Conservation (phyloP, 2,329 filamentous ascomycete species). For the Ophiostoma sp. region DNA sequence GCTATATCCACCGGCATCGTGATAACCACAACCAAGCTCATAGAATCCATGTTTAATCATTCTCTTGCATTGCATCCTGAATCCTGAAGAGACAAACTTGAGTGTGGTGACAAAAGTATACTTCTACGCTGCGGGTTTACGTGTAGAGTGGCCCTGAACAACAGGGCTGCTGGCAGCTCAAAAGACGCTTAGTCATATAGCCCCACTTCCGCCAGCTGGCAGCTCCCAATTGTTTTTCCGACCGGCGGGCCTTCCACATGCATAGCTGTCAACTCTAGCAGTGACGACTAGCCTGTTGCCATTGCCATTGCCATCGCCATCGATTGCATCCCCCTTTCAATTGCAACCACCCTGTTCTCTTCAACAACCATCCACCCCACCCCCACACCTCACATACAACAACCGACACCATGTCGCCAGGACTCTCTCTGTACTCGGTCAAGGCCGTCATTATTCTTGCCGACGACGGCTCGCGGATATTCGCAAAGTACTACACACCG, state of each 20-base stretch:
- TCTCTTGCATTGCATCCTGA: not conserved
- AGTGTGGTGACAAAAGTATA: not conserved
- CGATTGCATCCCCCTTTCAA: not conserved
- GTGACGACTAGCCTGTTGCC: not conserved
- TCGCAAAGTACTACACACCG: conserved; percentile 83
- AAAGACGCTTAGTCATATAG: not conserved
- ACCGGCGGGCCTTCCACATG: conserved; percentile 21
- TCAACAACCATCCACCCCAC: conserved; percentile 10
- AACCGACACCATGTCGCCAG: conserved; percentile 28
- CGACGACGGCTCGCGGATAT: conserved; percentile 85
- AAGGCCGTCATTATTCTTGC: conserved; percentile 54
- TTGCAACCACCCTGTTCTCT: not conserved
- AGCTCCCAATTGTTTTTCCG: conserved; percentile 24
- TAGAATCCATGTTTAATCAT: not conserved
- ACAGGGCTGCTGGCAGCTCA: not conserved
- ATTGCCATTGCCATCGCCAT: conserved; percentile 2
- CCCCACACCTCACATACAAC: not conserved
- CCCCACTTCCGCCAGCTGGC: conserved; percentile 1
- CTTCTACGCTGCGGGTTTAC: not conserved
- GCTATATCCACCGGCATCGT: too few species aligned
- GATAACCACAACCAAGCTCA: not conserved
- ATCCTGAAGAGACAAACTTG: not conserved
- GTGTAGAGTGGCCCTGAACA: not conserved
- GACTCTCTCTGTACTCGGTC: conserved; percentile 30
- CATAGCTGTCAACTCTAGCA: conserved; percentile 21